phyloP scores from a whole-genome alignment of 768 basidiomycete genomes.

The Cystobasidium ongulense region DNA sequence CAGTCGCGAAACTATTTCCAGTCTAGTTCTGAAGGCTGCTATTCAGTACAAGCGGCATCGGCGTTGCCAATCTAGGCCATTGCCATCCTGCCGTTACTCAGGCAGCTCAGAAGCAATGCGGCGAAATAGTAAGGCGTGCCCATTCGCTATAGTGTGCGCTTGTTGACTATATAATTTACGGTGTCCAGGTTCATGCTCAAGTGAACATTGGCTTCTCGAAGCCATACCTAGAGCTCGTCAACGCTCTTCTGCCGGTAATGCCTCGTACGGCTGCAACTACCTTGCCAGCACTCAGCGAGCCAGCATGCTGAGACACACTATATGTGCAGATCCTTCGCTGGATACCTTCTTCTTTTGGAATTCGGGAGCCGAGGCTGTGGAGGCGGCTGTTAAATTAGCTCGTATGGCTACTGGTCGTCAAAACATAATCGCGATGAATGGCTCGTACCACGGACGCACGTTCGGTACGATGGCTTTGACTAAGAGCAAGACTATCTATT shows the following conservation, averaged over 20 bases:
- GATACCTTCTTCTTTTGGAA: conserved; percentile 98
- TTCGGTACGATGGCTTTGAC: conserved; percentile 89
- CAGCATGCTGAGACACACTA: background rate
- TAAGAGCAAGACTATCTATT: conserved; percentile 87
- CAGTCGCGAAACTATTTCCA: conserved; percentile 16
- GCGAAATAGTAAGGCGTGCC: conserved; percentile 64
- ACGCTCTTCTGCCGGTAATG: conserved; percentile 30
- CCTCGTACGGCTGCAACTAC: background rate
- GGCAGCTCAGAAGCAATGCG: conserved; percentile 81
- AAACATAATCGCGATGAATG: conserved; percentile 88
- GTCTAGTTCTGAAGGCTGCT: background rate
- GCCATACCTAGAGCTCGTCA: conserved; percentile 56
- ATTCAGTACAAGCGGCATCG: conserved; percentile 47
- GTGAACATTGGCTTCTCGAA: conserved; percentile 80
- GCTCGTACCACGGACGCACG: conserved; percentile 77
- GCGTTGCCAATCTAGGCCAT: conserved; percentile 78
- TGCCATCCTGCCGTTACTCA: conserved; percentile 77
- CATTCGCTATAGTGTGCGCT: conserved; percentile 48
- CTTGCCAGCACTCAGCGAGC: background rate
- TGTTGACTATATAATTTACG: conserved; percentile 30
- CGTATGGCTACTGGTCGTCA: conserved; percentile 67
- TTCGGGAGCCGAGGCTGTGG: conserved; percentile 87
- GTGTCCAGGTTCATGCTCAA: conserved; percentile 47
- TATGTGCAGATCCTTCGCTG: conserved; percentile 61
- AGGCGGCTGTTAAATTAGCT: conserved; percentile 81